Conservation (phyloP, 306 rosid genomes). For the Canavalia ensiformis region DNA sequence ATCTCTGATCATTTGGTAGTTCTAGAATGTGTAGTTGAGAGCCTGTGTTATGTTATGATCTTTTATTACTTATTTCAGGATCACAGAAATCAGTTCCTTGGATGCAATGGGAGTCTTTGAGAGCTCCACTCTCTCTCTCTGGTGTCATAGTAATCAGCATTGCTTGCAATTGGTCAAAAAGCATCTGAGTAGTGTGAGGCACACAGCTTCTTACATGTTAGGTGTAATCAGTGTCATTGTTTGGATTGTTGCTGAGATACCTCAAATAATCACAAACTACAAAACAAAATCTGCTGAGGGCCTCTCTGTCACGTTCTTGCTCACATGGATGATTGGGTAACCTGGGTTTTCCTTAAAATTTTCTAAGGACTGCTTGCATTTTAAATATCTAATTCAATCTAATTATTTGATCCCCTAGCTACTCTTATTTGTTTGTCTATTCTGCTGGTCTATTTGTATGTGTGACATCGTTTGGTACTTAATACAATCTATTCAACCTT, state of each 20-base stretch:
- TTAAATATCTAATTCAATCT: neutral
- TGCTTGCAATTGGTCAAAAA: conserved; percentile 61
- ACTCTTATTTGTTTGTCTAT: neutral
- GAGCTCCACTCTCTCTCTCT: conserved; percentile 40
- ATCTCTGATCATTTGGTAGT: conserved; percentile 10
- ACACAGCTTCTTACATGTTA: conserved; percentile 66
- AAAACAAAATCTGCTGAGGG: conserved; percentile 75
- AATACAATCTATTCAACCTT: neutral
- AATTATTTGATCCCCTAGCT: neutral
- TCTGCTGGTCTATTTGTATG: conserved; percentile 35
- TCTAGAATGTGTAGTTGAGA: conserved; percentile 24
- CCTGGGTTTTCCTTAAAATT: neutral
- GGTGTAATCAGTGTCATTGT: conserved; percentile 70
- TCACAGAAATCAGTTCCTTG: conserved; percentile 35
- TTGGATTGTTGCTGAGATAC: conserved; percentile 92
- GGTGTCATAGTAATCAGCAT: conserved; percentile 53
- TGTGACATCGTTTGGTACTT: conserved; percentile 24
- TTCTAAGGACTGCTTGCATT: conserved; percentile 1
- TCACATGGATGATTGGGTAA: conserved; percentile 87
- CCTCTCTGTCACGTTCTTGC: conserved; percentile 77
- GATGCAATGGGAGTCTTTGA: conserved; percentile 51
- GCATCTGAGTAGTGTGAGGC: conserved; percentile 54
- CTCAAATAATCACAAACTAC: conserved; percentile 81
- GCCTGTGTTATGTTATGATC: neutral
- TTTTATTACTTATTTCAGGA: conserved; percentile 22